Conservation (phyloP, 441 rosid species). For the Populus hybrid region DNA sequence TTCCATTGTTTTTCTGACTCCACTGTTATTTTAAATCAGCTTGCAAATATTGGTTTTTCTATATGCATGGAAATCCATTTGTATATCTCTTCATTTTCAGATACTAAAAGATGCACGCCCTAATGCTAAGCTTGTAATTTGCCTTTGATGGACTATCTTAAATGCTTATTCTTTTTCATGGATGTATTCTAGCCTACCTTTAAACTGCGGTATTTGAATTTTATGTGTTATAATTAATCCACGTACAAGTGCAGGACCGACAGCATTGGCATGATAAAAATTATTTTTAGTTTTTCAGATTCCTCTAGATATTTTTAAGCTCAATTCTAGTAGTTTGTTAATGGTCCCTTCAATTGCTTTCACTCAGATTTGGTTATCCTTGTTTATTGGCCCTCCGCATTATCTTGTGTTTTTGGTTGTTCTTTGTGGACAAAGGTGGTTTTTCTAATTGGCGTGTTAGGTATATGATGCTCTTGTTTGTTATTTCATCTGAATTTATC, state of each 20-base stretch:
- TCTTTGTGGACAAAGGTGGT: neutral
- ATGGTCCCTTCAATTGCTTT: neutral
- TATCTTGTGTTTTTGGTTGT: neutral
- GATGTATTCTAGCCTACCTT: neutral
- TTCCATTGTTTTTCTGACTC: neutral
- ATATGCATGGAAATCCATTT: slow-evolving; percentile 2
- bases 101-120: neutral
- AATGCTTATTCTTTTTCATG: no score
- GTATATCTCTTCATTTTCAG: neutral
- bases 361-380: neutral
- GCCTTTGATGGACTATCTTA: neutral
- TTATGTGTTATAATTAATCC: neutral
- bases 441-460: neutral
- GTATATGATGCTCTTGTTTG: neutral
- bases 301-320: neutral
- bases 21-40: neutral
- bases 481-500: neutral
- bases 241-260: neutral
- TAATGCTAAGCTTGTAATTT: neutral
- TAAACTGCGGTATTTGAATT: slow-evolving; percentile 3
- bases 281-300: neutral
- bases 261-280: neutral
- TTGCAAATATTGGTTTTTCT: neutral
- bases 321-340: neutral
- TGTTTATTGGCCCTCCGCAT: neutral